Percentiles rank a stretch among this genome's conserved stretches.
Evolutionary conservation across 305 asterid genomes (phyloP).

Genomic region (Fraxinus dipetala): DNA sequence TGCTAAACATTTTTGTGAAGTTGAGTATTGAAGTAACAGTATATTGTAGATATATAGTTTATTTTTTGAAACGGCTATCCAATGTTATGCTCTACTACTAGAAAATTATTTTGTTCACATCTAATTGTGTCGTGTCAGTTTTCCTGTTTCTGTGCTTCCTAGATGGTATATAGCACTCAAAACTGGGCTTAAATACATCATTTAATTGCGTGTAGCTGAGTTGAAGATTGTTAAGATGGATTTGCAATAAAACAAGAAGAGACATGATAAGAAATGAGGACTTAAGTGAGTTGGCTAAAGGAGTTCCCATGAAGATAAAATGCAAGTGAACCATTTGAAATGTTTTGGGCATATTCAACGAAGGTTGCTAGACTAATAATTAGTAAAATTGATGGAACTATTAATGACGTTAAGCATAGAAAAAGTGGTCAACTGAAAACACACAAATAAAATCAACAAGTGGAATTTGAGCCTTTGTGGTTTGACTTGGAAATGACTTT

Average conservation of each 20-base stretch:
- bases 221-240: not conserved
- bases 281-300: not conserved
- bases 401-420: not conserved
- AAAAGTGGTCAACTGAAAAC: not conserved
- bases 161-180: not conserved
- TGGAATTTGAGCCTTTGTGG: not conserved
- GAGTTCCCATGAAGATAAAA: too few species aligned
- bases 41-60: too few species aligned
- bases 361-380: too few species aligned
- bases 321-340: too few species aligned
- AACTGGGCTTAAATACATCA: not conserved
- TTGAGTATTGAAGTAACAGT: too few species aligned
- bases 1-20: too few species aligned
- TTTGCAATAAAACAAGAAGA: not conserved
- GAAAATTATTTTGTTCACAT: not conserved
- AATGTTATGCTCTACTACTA: not conserved
- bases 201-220: not conserved
- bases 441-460: not conserved
- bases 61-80: not conserved
- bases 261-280: not conserved
- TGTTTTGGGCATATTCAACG: too few species aligned
- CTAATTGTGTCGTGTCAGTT: not conserved
- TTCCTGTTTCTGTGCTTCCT: not conserved
- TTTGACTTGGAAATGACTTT: not conserved
- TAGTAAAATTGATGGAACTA: too few species aligned